phyloP scores from a whole-genome alignment of 257 asterid genomes.

The Marsdenia floribunda region DNA sequence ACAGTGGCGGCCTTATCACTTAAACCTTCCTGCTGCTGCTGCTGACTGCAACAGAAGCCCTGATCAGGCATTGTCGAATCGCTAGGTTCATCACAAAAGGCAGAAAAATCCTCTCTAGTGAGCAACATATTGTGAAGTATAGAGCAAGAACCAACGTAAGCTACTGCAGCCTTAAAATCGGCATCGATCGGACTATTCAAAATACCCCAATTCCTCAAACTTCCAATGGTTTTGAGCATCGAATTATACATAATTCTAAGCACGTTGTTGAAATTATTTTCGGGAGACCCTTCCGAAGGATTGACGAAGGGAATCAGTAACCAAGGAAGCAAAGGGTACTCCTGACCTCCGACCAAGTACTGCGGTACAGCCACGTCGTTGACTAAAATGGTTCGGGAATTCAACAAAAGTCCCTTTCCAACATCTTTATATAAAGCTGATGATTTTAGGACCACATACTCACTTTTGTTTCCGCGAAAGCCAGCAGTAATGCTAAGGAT shows the following conservation, averaged over 20 bases:
- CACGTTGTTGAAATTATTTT: slow-evolving; percentile 52
- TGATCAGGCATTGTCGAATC: slow-evolving; percentile 16
- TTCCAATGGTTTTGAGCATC: slow-evolving; percentile 35
- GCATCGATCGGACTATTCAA: slow-evolving; percentile 36
- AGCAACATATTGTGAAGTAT: slow-evolving; percentile 83
- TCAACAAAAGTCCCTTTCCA: slow-evolving; percentile 37
- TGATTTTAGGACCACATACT: slow-evolving; percentile 36
- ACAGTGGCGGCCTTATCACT: slow-evolving; percentile 31
- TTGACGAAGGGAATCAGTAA: slow-evolving; percentile 46
- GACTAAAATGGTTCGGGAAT: slow-evolving; percentile 19
- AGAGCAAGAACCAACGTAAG: slow-evolving; percentile 72
- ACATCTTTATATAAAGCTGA: slow-evolving; percentile 52
- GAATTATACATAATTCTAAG: slow-evolving; percentile 27
- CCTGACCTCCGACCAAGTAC: slow-evolving; percentile 49
- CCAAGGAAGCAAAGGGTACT: slow-evolving; percentile 67
- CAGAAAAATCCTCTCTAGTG: slow-evolving; percentile 70
- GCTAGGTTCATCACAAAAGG: slow-evolving; percentile 46
- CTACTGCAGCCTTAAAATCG: slow-evolving; percentile 56
- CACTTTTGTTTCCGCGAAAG: slow-evolving; percentile 44
- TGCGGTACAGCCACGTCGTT: slow-evolving; percentile 44
- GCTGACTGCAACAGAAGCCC: slow-evolving; percentile 19
- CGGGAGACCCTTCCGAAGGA: slow-evolving; percentile 37
- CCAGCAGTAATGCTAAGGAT: slow-evolving; percentile 71
- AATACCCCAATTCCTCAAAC: slow-evolving; percentile 78
- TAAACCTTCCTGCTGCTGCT: slow-evolving; percentile 20